A percentile compares a stretch with the other conserved stretches of the same genome.
These are phyloP conservation scores for Dalbergia oliveri DNA, from an alignment of 306 rosid genomes.

Conservation along the genomic window DNA sequence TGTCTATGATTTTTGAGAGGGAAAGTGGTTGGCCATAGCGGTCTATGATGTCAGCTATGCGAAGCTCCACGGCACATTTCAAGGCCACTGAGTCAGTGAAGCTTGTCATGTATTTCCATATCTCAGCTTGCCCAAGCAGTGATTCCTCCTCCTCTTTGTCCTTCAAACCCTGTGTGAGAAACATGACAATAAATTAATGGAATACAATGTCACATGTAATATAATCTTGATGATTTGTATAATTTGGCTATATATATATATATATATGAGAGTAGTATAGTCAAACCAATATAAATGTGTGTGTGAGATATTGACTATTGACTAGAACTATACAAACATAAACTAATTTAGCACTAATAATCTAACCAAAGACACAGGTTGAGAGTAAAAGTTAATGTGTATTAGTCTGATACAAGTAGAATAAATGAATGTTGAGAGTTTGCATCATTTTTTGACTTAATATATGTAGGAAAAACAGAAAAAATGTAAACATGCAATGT, in stretches of 20 bases:
- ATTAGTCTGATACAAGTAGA: too few species aligned
- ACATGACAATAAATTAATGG: not conserved
- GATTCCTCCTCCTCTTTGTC: slow-evolving; percentile 50
- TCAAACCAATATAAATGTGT: too few species aligned
- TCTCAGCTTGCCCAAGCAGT: slow-evolving; percentile 53
- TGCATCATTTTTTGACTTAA: not conserved
- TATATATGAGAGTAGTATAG: too few species aligned
- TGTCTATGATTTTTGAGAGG: slow-evolving; percentile 42
- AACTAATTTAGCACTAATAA: too few species aligned
- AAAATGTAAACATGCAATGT: not conserved
- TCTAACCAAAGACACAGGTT: too few species aligned
- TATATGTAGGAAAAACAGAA: too few species aligned
- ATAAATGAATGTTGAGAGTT: too few species aligned
- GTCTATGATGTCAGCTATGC: slow-evolving; percentile 55
- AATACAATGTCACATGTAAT: not conserved
- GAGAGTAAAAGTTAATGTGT: too few species aligned
- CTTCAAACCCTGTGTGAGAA: slow-evolving; percentile 32
- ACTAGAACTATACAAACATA: too few species aligned
- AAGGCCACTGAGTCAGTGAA: slow-evolving; percentile 56
- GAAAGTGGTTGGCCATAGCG: slow-evolving; percentile 47
- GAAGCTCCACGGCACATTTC: slow-evolving; percentile 49
- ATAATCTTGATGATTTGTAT: not conserved
- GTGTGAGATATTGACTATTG: too few species aligned
- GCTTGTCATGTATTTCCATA: slow-evolving; percentile 54
- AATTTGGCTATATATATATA: too few species aligned